Conservation (phyloP, 176 grass and related monocot genomes). For the Carex scoparia region DNA sequence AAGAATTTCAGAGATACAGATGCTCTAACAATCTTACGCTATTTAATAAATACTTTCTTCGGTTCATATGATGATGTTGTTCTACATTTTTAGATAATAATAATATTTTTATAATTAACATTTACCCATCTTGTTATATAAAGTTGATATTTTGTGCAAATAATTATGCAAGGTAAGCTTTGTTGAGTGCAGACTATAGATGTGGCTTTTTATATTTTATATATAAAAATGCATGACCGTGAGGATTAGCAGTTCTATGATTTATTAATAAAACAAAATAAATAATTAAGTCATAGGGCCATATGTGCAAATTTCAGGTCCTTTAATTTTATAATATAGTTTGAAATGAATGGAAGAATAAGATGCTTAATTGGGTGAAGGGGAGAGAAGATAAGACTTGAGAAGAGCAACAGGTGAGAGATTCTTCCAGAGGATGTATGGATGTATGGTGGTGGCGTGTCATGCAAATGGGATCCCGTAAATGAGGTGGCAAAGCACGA, state of each 20-base stretch:
- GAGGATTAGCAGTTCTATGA: not conserved
- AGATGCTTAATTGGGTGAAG: conserved; percentile 4
- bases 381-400: not conserved
- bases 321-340: not conserved
- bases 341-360: conserved; percentile 6
- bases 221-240: not conserved
- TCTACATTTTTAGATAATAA: not conserved
- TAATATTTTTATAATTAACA: not conserved
- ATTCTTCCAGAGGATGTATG: not conserved
- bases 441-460: conserved; percentile 12
- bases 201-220: not conserved
- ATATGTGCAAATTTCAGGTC: not conserved
- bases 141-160: not conserved
- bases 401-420: not conserved
- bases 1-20: too few relatives aligned
- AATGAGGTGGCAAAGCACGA: conserved; percentile 20
- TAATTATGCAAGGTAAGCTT: not conserved
- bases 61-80: not conserved
- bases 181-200: too few relatives aligned
- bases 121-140: not conserved
- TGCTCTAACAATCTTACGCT: not conserved
- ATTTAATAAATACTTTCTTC: not conserved
- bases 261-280: not conserved
- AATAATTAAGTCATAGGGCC: not conserved
- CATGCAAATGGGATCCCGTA: conserved; percentile 19